Evolutionary conservation across 495 filamentous ascomycete species (phyloP).

Genomic region (Umbilicaria muhlenbergii): DNA sequence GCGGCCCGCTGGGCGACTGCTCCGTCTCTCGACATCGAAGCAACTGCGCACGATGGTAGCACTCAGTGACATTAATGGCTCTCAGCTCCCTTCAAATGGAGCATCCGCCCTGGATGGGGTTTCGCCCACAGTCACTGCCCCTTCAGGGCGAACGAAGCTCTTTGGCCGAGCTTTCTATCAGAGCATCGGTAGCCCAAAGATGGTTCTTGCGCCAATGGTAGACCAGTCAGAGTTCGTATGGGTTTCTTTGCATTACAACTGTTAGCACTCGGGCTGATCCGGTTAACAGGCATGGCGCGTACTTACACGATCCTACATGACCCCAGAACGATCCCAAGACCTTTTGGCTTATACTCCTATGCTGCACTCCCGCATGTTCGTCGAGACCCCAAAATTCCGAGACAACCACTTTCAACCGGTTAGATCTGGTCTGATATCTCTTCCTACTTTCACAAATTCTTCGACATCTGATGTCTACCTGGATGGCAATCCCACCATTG

Average conservation of each 20-base stretch:
- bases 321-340: slow-evolving; percentile 35
- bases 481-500: slow-evolving; percentile 69
- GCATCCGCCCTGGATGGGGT: too few species aligned
- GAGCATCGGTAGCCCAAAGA: slow-evolving; percentile 79
- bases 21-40: too few species aligned
- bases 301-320: slow-evolving; percentile 80
- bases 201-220: slow-evolving; percentile 92
- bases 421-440: slow-evolving; percentile 21
- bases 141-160: slow-evolving; percentile 33
- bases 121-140: too few species aligned
- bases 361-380: slow-evolving; percentile 80
- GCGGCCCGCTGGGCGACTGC: too few species aligned
- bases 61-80: too few species aligned
- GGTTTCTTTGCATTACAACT: slow-evolving; percentile 6
- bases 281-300: slow-evolving; percentile 72
- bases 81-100: too few species aligned
- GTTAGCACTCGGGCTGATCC: slow-evolving; percentile 9
- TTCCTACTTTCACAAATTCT: not conserved
- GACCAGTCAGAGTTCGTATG: slow-evolving; percentile 93
- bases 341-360: slow-evolving; percentile 84
- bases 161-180: slow-evolving; percentile 83
- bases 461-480: slow-evolving; percentile 35
- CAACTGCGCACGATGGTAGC: too few species aligned
- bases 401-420: slow-evolving; percentile 61
- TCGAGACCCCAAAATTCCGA: slow-evolving; percentile 58